phyloP scores from a whole-genome alignment of 805 yeast genomes.

The Brettanomyces naardenensis region DNA sequence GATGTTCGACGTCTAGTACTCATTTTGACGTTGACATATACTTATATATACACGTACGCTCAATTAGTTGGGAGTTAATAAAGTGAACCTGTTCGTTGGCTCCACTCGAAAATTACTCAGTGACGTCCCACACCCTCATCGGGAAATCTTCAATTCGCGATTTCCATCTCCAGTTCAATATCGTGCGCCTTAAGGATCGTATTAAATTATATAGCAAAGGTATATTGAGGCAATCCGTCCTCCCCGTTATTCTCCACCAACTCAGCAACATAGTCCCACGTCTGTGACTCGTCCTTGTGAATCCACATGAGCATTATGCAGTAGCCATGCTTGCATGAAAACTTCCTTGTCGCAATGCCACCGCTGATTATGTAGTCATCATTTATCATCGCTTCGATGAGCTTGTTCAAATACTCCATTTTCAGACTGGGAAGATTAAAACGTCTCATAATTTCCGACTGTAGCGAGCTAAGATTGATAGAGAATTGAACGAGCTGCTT shows the following conservation, averaged over 20 bases:
- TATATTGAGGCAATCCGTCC: neutral
- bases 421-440: neutral
- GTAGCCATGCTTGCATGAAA: neutral
- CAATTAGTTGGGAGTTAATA: no score
- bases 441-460: neutral
- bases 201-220: neutral
- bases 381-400: neutral
- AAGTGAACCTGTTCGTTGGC: no score
- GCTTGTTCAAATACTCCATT: neutral
- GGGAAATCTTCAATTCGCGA: no score
- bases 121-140: no score
- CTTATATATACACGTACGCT: no score
- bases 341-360: neutral
- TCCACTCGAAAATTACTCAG: no score
- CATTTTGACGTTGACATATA: neutral
- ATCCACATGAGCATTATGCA: neutral
- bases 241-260: neutral
- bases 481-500: neutral
- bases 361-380: neutral
- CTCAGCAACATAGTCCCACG: neutral
- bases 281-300: neutral
- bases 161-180: no score
- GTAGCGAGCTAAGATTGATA: neutral
- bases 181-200: no score
- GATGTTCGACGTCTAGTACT: constrained; percentile 13